These are phyloP conservation scores for Emiliania huxleyi DNA, from an alignment of 78 protist genomes.

Conservation along the genomic window DNA sequence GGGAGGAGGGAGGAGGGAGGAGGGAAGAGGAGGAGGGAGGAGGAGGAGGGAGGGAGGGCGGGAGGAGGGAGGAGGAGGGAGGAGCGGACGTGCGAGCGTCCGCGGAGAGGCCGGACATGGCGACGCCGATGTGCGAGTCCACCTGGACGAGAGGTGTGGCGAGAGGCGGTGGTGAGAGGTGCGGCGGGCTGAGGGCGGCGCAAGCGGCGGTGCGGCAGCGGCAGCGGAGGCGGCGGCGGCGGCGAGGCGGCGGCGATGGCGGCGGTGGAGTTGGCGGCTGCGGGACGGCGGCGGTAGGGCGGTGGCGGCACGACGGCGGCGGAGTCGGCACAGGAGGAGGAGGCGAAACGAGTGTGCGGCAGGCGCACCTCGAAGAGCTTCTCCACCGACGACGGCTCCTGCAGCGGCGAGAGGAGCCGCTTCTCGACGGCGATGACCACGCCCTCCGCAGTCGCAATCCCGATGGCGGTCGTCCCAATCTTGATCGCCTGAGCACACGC, in stretches of 20 bases:
- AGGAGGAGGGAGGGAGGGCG: too few relatives aligned
- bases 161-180: too few relatives aligned
- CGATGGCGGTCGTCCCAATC: slow-evolving; percentile 96
- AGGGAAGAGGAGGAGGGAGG: slow-evolving; percentile 90
- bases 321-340: too few relatives aligned
- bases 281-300: too few relatives aligned
- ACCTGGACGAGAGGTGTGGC: slow-evolving; percentile 74
- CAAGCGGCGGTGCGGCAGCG: too few relatives aligned
- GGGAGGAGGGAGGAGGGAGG: slow-evolving; percentile 75
- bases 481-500: slow-evolving; percentile 23
- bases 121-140: slow-evolving; percentile 83
- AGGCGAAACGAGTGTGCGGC: not conserved
- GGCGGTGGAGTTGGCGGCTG: too few relatives aligned
- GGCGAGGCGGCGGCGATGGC: too few relatives aligned
- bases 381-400: slow-evolving; percentile 84
- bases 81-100: slow-evolving; percentile 97
- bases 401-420: slow-evolving; percentile 89
- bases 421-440: slow-evolving; percentile 97
- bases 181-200: too few relatives aligned
- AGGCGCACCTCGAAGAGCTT: slow-evolving; percentile 82
- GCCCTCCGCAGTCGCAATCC: slow-evolving; percentile 96
- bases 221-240: too few relatives aligned
- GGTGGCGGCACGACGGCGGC: too few relatives aligned
- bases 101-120: slow-evolving; percentile 95
- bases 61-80: slow-evolving; percentile 82